A percentile compares a stretch with the other conserved stretches of the same genome.
These are phyloP conservation scores for Neofusicoccum cordaticola DNA, from an alignment of 2,329 filamentous ascomycete genomes.

Conservation along the genomic window DNA sequence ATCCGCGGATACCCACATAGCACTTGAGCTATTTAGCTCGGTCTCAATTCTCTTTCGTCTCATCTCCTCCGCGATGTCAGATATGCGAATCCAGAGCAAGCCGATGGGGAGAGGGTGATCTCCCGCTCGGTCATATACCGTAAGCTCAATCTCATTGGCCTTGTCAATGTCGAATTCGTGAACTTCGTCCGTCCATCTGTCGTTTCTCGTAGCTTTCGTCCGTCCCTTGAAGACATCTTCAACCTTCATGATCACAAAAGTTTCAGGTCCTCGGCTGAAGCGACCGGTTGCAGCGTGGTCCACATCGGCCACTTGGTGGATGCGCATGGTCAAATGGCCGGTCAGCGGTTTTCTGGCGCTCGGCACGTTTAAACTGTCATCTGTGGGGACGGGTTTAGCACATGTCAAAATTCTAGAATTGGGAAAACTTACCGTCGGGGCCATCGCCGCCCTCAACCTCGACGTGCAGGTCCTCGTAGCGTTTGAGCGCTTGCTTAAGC, in stretches of 20 bases:
- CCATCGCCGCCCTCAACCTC: slow-evolving; percentile 77
- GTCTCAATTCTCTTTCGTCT: slow-evolving; percentile 95
- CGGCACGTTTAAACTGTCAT: slow-evolving; percentile 93
- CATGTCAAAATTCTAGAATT: background rate
- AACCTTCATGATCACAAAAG: slow-evolving; percentile 93
- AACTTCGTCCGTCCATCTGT: slow-evolving; percentile 87
- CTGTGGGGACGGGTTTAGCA: slow-evolving; percentile 50
- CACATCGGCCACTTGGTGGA: slow-evolving; percentile 88
- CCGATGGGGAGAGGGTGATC: slow-evolving; percentile 91
- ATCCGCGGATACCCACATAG: slow-evolving; percentile 93
- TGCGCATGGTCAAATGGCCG: slow-evolving; percentile 80
- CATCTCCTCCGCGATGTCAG: slow-evolving; percentile 96
- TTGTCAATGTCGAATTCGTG: slow-evolving; percentile 96
- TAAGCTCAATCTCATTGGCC: slow-evolving; percentile 96
- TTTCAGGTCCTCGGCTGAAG: slow-evolving; percentile 89
- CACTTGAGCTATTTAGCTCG: slow-evolving; percentile 76
- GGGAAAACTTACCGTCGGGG: slow-evolving; percentile 63
- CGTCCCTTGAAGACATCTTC: slow-evolving; percentile 89
- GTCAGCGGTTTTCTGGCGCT: slow-evolving; percentile 95
- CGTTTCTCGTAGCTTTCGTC: slow-evolving; percentile 79
- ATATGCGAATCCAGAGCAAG: slow-evolving; percentile 93
- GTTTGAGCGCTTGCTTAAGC: slow-evolving; percentile 89
- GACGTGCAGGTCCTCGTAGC: slow-evolving; percentile 96
- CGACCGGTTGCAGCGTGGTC: slow-evolving; percentile 81
- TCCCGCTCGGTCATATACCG: slow-evolving; percentile 86